These are phyloP conservation scores for Schizosaccharomyces octosporus DNA, from an alignment of 805 yeast genomes.

Conservation along the genomic window DNA sequence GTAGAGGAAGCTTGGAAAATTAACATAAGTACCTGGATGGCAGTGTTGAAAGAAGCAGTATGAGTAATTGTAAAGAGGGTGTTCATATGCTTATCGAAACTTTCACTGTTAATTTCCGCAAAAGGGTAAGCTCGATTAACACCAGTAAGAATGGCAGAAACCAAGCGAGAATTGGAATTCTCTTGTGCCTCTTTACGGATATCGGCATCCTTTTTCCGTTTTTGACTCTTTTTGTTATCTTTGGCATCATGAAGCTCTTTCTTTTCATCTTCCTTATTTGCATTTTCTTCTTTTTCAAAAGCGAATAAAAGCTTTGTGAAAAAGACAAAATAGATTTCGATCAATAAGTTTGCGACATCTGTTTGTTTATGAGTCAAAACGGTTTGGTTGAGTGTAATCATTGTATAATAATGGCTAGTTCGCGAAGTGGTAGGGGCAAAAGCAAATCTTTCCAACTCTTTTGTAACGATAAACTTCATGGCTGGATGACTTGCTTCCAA, in stretches of 20 bases:
- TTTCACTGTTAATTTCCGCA: constrained; percentile 43
- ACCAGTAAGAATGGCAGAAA: constrained; percentile 81
- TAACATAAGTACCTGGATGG: constrained; percentile 72
- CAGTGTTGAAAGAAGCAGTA: constrained; percentile 78
- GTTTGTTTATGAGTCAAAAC: constrained; percentile 57
- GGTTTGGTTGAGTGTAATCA: constrained; percentile 77
- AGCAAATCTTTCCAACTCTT: constrained; percentile 56
- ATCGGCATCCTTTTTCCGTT: constrained; percentile 20
- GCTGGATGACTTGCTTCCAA: constrained; percentile 84
- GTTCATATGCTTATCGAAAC: constrained; percentile 47
- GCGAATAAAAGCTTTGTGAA: constrained; percentile 64
- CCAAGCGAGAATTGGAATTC: constrained; percentile 45
- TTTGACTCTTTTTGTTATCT: constrained; percentile 15
- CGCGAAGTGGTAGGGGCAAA: constrained; percentile 52
- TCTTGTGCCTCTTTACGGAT: constrained; percentile 16
- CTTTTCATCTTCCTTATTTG: constrained; percentile 14
- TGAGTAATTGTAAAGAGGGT: constrained; percentile 77
- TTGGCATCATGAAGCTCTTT: constrained; percentile 19
- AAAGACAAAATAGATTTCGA: constrained; percentile 61
- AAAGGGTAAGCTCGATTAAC: constrained; percentile 90
- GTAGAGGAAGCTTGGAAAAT: constrained; percentile 53
- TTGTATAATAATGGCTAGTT: constrained; percentile 43
- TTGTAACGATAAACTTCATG: constrained; percentile 64
- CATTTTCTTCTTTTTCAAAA: constrained; percentile 26
- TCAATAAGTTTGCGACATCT: constrained; percentile 57